Evolutionary conservation across 805 yeast genomes (phyloP), one percentile per base, ranked within the genome.

Genomic region (Saccharomycopsis amapae): DNA sequence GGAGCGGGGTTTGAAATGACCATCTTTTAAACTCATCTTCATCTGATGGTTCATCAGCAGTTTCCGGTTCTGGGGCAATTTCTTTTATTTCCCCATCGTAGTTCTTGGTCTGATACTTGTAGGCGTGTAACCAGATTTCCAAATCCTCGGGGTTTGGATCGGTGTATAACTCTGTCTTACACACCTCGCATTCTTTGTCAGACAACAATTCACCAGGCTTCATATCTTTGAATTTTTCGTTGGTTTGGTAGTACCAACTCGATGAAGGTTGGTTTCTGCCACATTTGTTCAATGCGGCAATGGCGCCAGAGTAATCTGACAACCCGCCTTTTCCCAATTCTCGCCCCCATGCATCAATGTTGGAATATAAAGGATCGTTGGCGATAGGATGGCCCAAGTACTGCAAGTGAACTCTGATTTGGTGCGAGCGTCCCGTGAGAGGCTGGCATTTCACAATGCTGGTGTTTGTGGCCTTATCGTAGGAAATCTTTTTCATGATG

Each of bases 351-450:
- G 86, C 79, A 15, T 63, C 61, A 13, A 72, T 75, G 55, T 85
- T 85, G 2, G 96, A 82, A 58, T 88, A 85, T 1, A 83, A 69
- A 0, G 93, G 93, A 58, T 84, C 94, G 56, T 85, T 81, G 6
- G 78, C 79, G 19, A 84, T 85, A 0, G 98, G 96, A 58, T 70
- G 75, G 0, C 97, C 97, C 12, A 93, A 55, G 53, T 71, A 82
- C 62, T 89, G 97, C 46, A 93, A 64, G 66, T 93, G 98, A 1
- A 93, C 95, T 49, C 98, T 69, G 41, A 93, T 89, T 61, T 93
- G 98, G 62, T 93, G 98, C 0, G 97, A 86, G 58, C 98, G 71
- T 0, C 98, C 98, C 0, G 98, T 90, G 17, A 75, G 65, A 1
- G 98, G 98, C 54, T 69, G 74, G 62, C 97, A 90, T 50, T 78